Evolutionary conservation across 2,329 filamentous ascomycete genomes (phyloP).

Genomic region (Curvularia verruculosa): DNA sequence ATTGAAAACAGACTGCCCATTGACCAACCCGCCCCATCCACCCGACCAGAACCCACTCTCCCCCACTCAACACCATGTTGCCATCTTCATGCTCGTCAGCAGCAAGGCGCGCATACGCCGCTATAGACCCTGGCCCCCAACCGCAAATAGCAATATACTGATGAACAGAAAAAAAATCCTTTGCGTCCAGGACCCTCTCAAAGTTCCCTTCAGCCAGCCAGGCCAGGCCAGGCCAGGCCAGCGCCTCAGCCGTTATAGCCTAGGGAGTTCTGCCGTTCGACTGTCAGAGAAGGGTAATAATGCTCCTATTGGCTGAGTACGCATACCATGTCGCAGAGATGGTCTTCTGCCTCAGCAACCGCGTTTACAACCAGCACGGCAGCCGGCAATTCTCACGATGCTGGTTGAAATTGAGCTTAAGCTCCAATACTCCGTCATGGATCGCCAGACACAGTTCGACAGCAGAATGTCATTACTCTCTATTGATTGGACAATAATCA

Average conservation of each 20-base stretch:
- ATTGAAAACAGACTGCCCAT: not conserved
- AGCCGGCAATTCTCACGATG: not conserved
- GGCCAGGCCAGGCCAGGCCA: not conserved
- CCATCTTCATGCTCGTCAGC: not conserved
- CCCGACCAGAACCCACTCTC: not conserved
- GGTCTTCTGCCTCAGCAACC: not conserved
- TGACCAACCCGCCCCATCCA: not conserved
- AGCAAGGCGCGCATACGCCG: not conserved
- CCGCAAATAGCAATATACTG: not conserved
- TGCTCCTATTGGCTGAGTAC: not conserved
- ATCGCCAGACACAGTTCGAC: not conserved
- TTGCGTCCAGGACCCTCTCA: not conserved
- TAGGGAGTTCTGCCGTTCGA: not conserved
- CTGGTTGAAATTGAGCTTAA: not conserved
- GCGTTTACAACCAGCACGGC: not conserved
- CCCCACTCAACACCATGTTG: conserved; percentile 4
- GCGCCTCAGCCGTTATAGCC: not conserved
- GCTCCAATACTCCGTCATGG: not conserved
- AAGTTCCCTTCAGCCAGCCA: not conserved
- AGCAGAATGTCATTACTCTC: conserved; percentile 2
- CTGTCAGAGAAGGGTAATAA: not conserved
- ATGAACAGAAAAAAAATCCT: not conserved
- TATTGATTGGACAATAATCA: conserved; percentile 4
- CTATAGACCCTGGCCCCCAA: not conserved
- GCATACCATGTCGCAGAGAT: not conserved